Conservation (phyloP, 2,329 filamentous ascomycete species). For the Scolecobasidium constrictum region DNA sequence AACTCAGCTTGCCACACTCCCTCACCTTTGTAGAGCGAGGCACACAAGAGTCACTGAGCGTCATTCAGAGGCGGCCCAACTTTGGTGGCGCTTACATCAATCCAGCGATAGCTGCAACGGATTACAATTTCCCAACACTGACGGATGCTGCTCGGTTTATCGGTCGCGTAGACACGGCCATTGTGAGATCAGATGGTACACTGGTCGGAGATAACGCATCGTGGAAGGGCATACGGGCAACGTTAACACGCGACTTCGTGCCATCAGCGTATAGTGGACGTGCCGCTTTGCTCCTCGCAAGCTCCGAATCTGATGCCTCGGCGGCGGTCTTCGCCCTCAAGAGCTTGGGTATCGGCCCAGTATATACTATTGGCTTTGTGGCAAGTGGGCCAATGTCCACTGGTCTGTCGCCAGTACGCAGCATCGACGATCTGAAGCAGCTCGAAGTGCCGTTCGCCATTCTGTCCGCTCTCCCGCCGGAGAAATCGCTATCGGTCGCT, state of each 20-base stretch:
- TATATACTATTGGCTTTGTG: conserved; percentile 77
- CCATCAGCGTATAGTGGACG: conserved; percentile 70
- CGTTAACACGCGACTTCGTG: conserved; percentile 69
- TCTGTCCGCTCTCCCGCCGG: conserved; percentile 65
- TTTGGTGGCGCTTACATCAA: conserved; percentile 79
- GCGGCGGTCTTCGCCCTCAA: conserved; percentile 69
- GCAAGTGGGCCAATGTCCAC: conserved; percentile 46
- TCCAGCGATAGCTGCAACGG: conserved; percentile 50
- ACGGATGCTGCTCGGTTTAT: conserved; percentile 70
- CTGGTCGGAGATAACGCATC: conserved; percentile 72
- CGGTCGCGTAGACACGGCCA: conserved; percentile 70
- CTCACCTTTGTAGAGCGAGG: conserved; percentile 66
- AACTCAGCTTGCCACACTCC: conserved; percentile 72
- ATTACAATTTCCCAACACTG: conserved; percentile 50
- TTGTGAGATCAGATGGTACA: conserved; percentile 36
- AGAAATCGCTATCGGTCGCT: conserved; percentile 68
- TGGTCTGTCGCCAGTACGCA: conserved; percentile 53
- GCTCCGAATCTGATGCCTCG: conserved; percentile 62
- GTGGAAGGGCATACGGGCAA: conserved; percentile 77
- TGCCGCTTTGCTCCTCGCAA: conserved; percentile 65
- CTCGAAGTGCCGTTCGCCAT: conserved; percentile 73
- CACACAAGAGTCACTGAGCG: conserved; percentile 55
- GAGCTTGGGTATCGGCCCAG: conserved; percentile 63
- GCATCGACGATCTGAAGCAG: conserved; percentile 69
- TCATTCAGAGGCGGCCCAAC: conserved; percentile 58